Evolutionary conservation across 768 basidiomycete species (phyloP), one percentile per base, ranked within the genome.

Genomic region (Tricholoma saponaceum): DNA sequence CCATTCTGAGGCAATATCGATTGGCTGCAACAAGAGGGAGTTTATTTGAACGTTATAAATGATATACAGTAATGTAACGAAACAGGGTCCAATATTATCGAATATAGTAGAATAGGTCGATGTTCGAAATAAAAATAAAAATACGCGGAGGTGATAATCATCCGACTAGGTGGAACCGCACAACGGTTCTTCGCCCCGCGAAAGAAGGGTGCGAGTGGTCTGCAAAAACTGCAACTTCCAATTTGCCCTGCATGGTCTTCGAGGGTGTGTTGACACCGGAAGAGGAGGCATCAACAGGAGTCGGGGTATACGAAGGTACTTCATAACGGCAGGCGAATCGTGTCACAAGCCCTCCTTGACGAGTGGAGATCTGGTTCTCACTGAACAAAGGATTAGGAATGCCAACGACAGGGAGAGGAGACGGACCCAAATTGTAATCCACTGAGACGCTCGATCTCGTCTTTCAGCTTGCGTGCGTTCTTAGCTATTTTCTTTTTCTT

Each of bases 161-260:
- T 51, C 83, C 81, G 16, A 83, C 67, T 60, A 85, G 72, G 14
- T 75, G 72, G 69, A 83, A 82, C 39, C 79, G 77, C 57, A 85
- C 70, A 60, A 83, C 73, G 8, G 76, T 81, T 53, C 79, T 75
- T 69, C 80, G 76, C 39, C 85, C 85, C n/a, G 78, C 72, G 61
- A 85, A 75, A 58, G 78, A 71, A 6, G 39, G 63, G 65, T 87
- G 85, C 5, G 83, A 77, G 18, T 74, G 72, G 60, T 87, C 84
- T 7, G 80, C 76, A 13, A 84, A 64, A 26, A 82, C 69, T 10
- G 75, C 74, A 22, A 84, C 70, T 62, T 85, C 82, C 35, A 86
- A 66, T 65, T 86, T 83, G n/a, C 83, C 84, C 22, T 73, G 69
- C 73, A 85, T 77, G 30, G 61, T 63, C 64, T 79, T 78, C 22